Evolutionary conservation across 1,284 basidiomycete species (phyloP), one percentile per base, ranked within the genome.

Genomic region (Acaromyces ingoldii): DNA sequence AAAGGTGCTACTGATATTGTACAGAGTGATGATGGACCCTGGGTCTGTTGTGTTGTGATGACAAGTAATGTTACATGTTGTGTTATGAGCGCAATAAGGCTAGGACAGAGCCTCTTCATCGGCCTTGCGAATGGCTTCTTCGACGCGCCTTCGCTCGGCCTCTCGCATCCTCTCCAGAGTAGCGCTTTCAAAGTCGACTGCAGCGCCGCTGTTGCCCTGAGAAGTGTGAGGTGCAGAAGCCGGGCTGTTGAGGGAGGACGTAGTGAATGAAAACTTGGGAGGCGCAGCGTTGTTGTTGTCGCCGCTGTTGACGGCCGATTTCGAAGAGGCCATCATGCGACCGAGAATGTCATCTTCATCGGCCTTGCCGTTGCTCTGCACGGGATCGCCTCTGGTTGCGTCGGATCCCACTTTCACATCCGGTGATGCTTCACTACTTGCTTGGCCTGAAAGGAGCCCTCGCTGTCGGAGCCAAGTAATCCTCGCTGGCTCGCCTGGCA

Each of bases 391-490:
- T n/a, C n/a, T n/a, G n/a, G n/a, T n/a, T n/a, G n/a, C n/a, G n/a
- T n/a, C n/a, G n/a, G n/a, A n/a, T n/a, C n/a, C n/a, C n/a, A n/a
- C n/a, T n/a, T n/a, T n/a, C n/a, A n/a, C n/a, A n/a, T n/a, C n/a
- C n/a, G n/a, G n/a, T n/a, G n/a, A n/a, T n/a, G n/a, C n/a, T n/a
- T n/a, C n/a, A n/a, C n/a, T n/a, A n/a, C n/a, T n/a, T n/a, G n/a
- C n/a, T n/a, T n/a, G n/a, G n/a, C n/a, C n/a, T n/a, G 24, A 29
- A 10, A 45, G 26, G n/a, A 19, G 17, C n/a, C 42, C 42, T 15
- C 34, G 42, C 6, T 29, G 19, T 45, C 42, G 13, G 15, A 45
- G 42, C 42, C 42, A 45, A n/a, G 42, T 22, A 30, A 45, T 15
- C 4, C 42, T 22, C 4, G 22, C 25, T 3, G 42, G 42, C 25